Evolutionary conservation across 106 monocot genomes (phyloP).

Genomic region (Acorus calamus): DNA sequence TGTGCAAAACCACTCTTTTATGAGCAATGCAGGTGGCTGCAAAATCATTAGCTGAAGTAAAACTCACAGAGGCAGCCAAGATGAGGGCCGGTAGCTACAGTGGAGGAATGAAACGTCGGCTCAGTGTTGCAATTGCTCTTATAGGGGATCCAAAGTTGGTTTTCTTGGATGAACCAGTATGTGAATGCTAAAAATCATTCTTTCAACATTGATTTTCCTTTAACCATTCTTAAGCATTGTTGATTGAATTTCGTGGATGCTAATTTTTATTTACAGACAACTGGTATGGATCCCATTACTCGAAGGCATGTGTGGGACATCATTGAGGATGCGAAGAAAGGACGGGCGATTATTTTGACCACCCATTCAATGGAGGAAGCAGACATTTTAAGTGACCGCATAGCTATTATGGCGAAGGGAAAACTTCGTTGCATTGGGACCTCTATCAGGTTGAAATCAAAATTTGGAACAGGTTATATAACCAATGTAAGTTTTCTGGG

Average conservation of each 20-base stretch:
- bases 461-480: conserved; percentile 76
- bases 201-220: too few species aligned
- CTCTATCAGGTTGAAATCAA: conserved; percentile 70
- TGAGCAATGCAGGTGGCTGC: conserved; percentile 47
- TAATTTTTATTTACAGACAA: conserved; percentile 37
- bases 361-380: conserved; percentile 99
- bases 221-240: too few species aligned
- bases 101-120: conserved; percentile 91
- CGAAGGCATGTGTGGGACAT: conserved; percentile 96
- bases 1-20: background rate
- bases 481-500: conserved; percentile 61
- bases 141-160: conserved; percentile 89
- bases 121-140: conserved; percentile 88
- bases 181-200: background rate
- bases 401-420: conserved; percentile 95
- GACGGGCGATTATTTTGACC: conserved; percentile 77
- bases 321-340: conserved; percentile 88
- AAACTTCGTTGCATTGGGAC: conserved; percentile 84
- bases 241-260: too few species aligned
- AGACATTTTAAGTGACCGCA: conserved; percentile 81
- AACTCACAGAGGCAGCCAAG: conserved; percentile 51
- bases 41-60: conserved; percentile 74
- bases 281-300: conserved; percentile 92
- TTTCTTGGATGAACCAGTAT: conserved; percentile 92
- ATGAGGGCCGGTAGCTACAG: conserved; percentile 86